Conservation (phyloP, 2,329 filamentous ascomycete genomes). For the Penicillium sp. region DNA sequence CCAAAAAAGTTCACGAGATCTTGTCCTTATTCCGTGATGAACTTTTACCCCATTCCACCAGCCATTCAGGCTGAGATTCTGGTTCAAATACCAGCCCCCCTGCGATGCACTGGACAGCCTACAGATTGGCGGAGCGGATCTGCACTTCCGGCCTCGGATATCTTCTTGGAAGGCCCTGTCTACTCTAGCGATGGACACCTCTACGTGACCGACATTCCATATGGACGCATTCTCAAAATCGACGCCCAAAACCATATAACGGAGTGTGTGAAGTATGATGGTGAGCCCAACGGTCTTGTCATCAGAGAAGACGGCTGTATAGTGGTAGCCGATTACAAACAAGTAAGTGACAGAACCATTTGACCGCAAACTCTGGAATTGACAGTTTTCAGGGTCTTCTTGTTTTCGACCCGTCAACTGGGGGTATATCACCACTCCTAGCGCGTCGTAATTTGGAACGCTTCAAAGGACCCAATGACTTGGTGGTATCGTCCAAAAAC, state of each 20-base stretch:
- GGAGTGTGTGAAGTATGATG: conserved; percentile 40
- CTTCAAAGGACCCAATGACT: conserved; percentile 48
- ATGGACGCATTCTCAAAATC: conserved; percentile 43
- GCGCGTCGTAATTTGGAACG: conserved; percentile 41
- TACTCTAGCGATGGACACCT: conserved; percentile 35
- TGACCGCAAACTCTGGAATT: not conserved
- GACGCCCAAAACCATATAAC: conserved; percentile 29
- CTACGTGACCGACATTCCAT: conserved; percentile 44
- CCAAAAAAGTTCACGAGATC: too few relatives aligned
- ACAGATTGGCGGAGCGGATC: conserved; percentile 42
- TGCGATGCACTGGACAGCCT: conserved; percentile 32
- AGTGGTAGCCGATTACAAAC: conserved; percentile 46
- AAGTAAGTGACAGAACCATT: conserved; percentile 29
- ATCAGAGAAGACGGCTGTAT: conserved; percentile 36
- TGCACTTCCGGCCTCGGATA: conserved; percentile 36
- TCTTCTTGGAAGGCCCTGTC: conserved; percentile 46
- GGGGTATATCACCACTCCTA: conserved; percentile 32
- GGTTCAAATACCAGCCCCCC: conserved; percentile 37
- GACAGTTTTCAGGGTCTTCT: conserved; percentile 38
- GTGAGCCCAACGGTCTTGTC: conserved; percentile 45
- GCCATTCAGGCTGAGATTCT: conserved; percentile 38
- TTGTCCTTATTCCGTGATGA: conserved; percentile 9
- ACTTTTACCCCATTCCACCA: conserved; percentile 21
- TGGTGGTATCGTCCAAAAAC: conserved; percentile 40
- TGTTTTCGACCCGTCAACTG: conserved; percentile 32